Base-by-base conservation (phyloP, 176 grass and related monocot genomes). In the Phoenix dactylifera region DNA sequence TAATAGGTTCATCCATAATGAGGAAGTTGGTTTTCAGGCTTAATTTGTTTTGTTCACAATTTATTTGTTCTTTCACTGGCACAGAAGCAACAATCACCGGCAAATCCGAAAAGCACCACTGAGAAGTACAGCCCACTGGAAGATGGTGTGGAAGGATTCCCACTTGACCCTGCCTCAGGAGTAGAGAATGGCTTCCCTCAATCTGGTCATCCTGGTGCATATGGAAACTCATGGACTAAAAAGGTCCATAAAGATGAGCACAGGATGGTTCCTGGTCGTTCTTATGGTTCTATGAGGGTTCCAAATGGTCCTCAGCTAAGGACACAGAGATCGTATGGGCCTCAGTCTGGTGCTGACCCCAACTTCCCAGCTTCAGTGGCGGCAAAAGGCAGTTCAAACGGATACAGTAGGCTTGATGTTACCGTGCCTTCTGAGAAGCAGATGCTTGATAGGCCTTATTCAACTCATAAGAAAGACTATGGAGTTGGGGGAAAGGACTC, bases 151-250 rank as follows among this genome's bases (percentile, higher is more conserved):
- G 64, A 72, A 0, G 87, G 78, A 1, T 88, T 92, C 77, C 78
- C 81, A 20, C 77, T 88, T 17, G 92, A 87, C 24, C 77, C 78
- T 12, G 64, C 50, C 10, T 65, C 24, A 50, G 57, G 29, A 17
- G 44, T 63, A 25, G 62, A 19, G 6, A 68, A 57, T 39, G 52
- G 16, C 51, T 24, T 48, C 18, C 30, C 51, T 48, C 65, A 57
- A 30, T 44, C 65, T 24, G 70, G 65, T 18, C 93, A 82, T 66
- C 74, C 63, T 29, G 68, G 25, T 26, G 87, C 83, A 32, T 80
- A 83, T 55, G 93, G 76, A 68, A 80, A 84, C 52, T 82, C 77
- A 52, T 97, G 83, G 83, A 82, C 57, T 69, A 72, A 71, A 51
- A 83, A 79, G 30, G 35, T 5, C 16, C 29, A 50, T 20, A 63